Evolutionary conservation across 331 rosid genomes (phyloP), one percentile per base, ranked within the genome.

Genomic region (Erythrophleum ivorense): DNA sequence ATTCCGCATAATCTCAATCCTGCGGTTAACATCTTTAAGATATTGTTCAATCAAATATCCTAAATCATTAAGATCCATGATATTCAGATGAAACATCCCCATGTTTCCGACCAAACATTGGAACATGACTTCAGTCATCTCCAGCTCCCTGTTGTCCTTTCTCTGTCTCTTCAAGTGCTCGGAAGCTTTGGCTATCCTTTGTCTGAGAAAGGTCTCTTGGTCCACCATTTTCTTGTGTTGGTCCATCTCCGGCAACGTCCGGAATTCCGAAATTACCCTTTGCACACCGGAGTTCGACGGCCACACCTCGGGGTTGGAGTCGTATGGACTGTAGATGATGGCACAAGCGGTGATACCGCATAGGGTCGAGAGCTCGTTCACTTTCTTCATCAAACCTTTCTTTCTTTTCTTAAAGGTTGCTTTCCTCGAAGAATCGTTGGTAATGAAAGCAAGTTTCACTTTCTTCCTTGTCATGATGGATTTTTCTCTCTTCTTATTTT

Each of bases 331-430:
- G 29, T 65, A 89, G 3, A 89, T 73, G 0, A 91, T 65, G 24
- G 83, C 92, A 43, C 92, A 89, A 0, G 88, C 88, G 1, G 82
- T 83, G 46, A 91, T 62, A 4, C 80, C 94, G 24, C 90, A 86
- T 0, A 87, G 86, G 5, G 86, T 87, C 48, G 53, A 80, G 0
- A 91, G 77, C 33, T 89, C 94, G 1, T 13, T 33, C 15, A 87
- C 54, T 76, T 89, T 87, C 78, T 87, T 91, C 63, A 91, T 2
- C 8, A 91, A 16, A 0, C 89, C 88, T 54, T 58, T 89, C 80
- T 62, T 87, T 46, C 82, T 80, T 65, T 84, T 88, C 79, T 76
- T 84, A 65, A 68, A 84, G 0, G 88, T 83, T 3, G 89, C 85
- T 71, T 84, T 90, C 52, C 89, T 76, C 4, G 85, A 59, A 18